These are phyloP conservation scores for Lepidium africanum DNA, from an alignment of 345 rosid genomes.

Conservation along the genomic window DNA sequence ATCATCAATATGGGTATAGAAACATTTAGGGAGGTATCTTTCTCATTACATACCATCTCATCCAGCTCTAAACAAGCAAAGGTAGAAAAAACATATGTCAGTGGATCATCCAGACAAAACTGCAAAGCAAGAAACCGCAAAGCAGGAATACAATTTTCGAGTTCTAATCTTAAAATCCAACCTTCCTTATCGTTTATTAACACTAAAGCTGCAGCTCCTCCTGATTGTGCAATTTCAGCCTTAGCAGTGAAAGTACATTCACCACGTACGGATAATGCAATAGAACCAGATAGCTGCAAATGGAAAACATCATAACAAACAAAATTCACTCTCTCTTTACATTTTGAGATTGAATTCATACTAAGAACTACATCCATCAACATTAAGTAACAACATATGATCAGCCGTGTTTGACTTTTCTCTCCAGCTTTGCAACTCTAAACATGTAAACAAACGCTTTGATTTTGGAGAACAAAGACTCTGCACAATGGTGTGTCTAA, in stretches of 20 bases:
- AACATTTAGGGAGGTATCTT: conserved; percentile 40
- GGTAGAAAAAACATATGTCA: not conserved
- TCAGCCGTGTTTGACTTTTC: not conserved
- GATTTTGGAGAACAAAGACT: not conserved
- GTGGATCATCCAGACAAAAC: not conserved
- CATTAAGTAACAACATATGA: not conserved
- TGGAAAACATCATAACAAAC: not conserved
- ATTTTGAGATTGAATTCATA: not conserved
- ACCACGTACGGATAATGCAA: conserved; percentile 67
- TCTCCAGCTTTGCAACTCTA: not conserved
- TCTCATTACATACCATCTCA: conserved; percentile 66
- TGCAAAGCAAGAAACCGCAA: not conserved
- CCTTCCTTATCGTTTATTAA: conserved; percentile 85
- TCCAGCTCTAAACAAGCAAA: conserved; percentile 42
- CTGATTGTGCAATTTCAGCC: conserved; percentile 68
- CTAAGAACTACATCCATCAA: not conserved
- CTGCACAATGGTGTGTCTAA: not conserved
- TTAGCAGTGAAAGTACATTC: conserved; percentile 67
- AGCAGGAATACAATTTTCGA: not conserved
- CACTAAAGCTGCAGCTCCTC: conserved; percentile 74
- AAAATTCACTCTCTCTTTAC: not conserved
- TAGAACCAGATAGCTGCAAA: conserved; percentile 57
- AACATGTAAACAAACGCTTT: not conserved
- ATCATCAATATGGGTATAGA: conserved; percentile 69
- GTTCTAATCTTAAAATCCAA: conserved; percentile 6